Conservation (phyloP, 1,139 yeast genomes). For the Taphrina confusa region DNA sequence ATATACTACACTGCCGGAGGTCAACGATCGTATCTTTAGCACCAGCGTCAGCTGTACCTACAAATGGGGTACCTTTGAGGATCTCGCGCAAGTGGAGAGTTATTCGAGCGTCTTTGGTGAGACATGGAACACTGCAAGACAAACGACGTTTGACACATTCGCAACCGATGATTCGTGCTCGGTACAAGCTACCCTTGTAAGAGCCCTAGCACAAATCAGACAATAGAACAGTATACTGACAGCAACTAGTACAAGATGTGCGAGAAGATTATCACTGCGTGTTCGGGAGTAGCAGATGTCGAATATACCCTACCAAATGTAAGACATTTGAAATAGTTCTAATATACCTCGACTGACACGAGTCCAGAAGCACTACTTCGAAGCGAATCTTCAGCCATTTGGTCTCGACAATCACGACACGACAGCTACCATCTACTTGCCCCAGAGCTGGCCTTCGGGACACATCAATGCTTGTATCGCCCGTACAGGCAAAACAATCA, state of each 20-base stretch:
- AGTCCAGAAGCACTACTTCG: constrained; percentile 67
- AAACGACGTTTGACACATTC: constrained; percentile 70
- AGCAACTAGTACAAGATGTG: constrained; percentile 68
- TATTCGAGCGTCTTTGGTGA: constrained; percentile 45
- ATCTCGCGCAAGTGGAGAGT: constrained; percentile 53
- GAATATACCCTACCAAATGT: constrained; percentile 74
- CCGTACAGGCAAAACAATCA: constrained; percentile 58
- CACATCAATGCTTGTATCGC: constrained; percentile 82
- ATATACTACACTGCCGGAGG: constrained; percentile 80
- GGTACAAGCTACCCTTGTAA: constrained; percentile 85
- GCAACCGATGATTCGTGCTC: constrained; percentile 85
- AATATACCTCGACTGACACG: neutral
- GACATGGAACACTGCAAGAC: constrained; percentile 59
- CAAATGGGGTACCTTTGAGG: constrained; percentile 60
- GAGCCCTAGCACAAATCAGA: neutral
- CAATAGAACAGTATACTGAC: constrained; percentile 9
- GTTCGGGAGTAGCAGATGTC: constrained; percentile 62
- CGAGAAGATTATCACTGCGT: constrained; percentile 62
- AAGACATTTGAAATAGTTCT: neutral
- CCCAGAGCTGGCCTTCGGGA: constrained; percentile 90
- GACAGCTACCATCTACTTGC: constrained; percentile 81
- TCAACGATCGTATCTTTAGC: constrained; percentile 79
- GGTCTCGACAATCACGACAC: constrained; percentile 61
- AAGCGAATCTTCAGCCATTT: constrained; percentile 74
- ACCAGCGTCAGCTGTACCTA: constrained; percentile 81